Base-by-base conservation (phyloP, 257 asterid species). In the Avicennia marina region DNA sequence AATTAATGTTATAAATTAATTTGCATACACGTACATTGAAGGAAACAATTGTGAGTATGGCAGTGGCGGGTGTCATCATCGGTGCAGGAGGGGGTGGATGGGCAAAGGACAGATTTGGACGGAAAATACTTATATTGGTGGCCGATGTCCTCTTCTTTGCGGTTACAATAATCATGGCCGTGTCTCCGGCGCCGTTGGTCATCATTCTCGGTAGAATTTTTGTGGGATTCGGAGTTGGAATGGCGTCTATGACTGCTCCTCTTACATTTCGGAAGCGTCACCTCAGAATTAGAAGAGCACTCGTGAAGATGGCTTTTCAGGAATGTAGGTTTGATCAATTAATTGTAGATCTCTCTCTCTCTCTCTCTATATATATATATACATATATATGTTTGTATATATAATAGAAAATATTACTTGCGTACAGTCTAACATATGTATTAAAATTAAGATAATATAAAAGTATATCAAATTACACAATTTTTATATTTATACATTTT, bases 191-290 rank as follows among this genome's bases (percentile, higher is more conserved):
- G 11, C 89, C 95, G 11, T 78, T 83, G 87, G 48, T 86, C 74
- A 80, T 82, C 19, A 80, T 86, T 36, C 1, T 82, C 6, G 95
- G 95, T 13, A 65, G 95, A 31, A 22, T 85, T 13, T 73, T 82
- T 3, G 90, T 82, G 2, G 90, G 95, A n/a, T 48, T 85, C 0
- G 95, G 95, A 33, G 95, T 85, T 26, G 95, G 95, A 60, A 86
- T 83, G 95, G 95, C 93, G 2, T 86, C 95, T 32, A 86, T 86
- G 93, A 86, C 85, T 2, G 58, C 93, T 4, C 95, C 93, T 0
- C 84, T 86, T 86, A 86, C 56, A 86, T 86, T 1, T 86, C 95
- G 0, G 95, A 83, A 68, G 80, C 85, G 1, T 86, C 95, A 17
- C 95, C 95, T 0, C 45, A 70, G 87, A 69, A 76, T 86, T 31